Evolutionary conservation across 208 protist genomes (phyloP).

Genomic region (Leishmania aethiopica): DNA sequence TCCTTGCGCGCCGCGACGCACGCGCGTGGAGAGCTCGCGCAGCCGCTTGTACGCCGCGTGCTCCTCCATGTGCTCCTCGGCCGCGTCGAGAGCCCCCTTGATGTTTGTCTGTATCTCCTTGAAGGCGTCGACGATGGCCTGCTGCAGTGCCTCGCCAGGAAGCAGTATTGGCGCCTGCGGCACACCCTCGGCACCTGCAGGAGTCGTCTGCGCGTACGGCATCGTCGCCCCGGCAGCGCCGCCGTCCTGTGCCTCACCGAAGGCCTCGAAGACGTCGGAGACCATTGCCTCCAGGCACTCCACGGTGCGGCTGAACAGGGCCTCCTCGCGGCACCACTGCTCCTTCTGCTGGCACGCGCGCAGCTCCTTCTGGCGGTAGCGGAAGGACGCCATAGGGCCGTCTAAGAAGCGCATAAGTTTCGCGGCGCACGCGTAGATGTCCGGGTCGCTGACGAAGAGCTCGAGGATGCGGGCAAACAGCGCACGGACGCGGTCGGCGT

Average conservation of each 20-base stretch:
- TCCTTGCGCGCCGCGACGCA: conserved; percentile 46
- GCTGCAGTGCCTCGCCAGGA: conserved; percentile 24
- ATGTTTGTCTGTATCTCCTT: conserved; percentile 66
- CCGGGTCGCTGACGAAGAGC: conserved; percentile 83
- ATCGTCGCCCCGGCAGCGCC: conserved; percentile 10
- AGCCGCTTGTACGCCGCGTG: conserved; percentile 49
- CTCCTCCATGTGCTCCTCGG: conserved; percentile 77
- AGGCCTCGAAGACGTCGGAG: conserved; percentile 43
- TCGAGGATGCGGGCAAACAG: conserved; percentile 70
- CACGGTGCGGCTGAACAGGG: conserved; percentile 62
- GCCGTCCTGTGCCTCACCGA: conserved; percentile 33
- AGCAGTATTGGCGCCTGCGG: not conserved
- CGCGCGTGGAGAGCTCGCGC: conserved; percentile 41
- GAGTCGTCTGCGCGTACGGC: conserved; percentile 3
- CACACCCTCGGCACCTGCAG: not conserved
- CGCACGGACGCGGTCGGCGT: conserved; percentile 68
- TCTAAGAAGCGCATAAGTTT: conserved; percentile 67
- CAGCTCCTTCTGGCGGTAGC: conserved; percentile 80
- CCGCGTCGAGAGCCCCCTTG: conserved; percentile 58
- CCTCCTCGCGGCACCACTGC: conserved; percentile 73
- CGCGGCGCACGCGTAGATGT: conserved; percentile 81
- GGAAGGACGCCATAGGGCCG: conserved; percentile 65
- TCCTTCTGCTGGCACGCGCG: conserved; percentile 84
- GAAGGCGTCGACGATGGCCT: conserved; percentile 45
- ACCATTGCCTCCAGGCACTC: conserved; percentile 58